These are phyloP conservation scores for Tieghemostelium lacteum DNA, from an alignment of 78 protist species.

Conservation along the genomic window DNA sequence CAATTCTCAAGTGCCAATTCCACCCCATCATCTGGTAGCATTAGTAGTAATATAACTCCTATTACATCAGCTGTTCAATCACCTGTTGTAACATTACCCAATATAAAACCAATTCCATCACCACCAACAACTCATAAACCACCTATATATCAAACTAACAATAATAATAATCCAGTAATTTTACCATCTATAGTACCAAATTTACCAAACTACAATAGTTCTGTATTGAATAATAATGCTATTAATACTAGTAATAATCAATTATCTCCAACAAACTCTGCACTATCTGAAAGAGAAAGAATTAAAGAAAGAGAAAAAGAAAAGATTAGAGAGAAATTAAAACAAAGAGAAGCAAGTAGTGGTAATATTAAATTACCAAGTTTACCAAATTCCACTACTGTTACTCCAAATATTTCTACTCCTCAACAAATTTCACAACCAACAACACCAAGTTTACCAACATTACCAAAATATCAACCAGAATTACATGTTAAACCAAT, in stretches of 20 bases:
- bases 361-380: not conserved
- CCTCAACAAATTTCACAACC: not conserved
- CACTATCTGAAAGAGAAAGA: slow-evolving; percentile 57
- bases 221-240: not conserved
- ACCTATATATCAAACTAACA: not conserved
- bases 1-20: not conserved
- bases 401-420: not conserved
- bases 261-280: not conserved
- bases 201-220: not conserved
- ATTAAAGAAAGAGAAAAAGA: slow-evolving; percentile 71
- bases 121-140: slow-evolving; percentile 6
- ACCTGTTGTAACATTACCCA: not conserved
- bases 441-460: not conserved
- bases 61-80: not conserved
- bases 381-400: not conserved
- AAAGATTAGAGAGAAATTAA: slow-evolving; percentile 64
- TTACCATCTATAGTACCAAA: slow-evolving; percentile 1
- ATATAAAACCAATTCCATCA: not conserved
- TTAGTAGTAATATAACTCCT: not conserved
- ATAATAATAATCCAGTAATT: too few species aligned
- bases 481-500: not conserved
- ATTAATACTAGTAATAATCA: not conserved
- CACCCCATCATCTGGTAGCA: not conserved
- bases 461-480: not conserved
- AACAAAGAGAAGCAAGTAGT: slow-evolving; percentile 52